These are phyloP conservation scores for Collybiopsis luxurians DNA, from an alignment of 768 basidiomycete species.

Conservation along the genomic window DNA sequence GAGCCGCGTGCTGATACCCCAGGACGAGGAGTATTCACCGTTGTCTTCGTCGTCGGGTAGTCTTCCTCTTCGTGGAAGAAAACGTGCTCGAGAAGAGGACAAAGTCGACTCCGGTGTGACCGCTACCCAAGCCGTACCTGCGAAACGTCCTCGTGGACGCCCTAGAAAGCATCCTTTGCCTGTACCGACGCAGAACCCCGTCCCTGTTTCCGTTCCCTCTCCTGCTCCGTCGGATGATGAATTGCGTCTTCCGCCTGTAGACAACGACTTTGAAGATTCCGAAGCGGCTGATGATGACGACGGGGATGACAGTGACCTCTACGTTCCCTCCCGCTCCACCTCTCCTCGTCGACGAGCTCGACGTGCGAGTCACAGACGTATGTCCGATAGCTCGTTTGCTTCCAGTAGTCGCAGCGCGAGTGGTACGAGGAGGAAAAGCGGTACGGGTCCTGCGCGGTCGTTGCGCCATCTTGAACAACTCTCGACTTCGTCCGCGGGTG, in stretches of 20 bases:
- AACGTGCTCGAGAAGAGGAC: not conserved
- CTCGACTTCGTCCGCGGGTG: not conserved
- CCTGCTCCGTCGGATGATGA: not conserved
- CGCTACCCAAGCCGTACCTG: not conserved
- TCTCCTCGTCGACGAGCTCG: not conserved
- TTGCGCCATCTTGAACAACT: not conserved
- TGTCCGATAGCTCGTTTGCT: not conserved
- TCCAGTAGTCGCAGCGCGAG: not conserved
- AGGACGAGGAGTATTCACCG: not conserved
- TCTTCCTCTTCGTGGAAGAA: not conserved
- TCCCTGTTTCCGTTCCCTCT: not conserved
- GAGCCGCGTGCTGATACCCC: not conserved
- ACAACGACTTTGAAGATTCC: not conserved
- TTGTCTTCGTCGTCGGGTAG: not conserved
- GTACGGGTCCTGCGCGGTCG: not conserved
- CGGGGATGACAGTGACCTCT: constrained; percentile 5
- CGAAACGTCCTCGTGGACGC: not conserved
- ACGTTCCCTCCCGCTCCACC: not conserved
- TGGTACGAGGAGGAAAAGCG: not conserved
- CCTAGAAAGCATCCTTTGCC: not conserved
- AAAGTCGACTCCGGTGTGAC: no score
- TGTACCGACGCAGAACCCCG: not conserved
- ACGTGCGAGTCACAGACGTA: not conserved
- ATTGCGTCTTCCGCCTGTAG: not conserved
- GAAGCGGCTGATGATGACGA: not conserved